Conservation (phyloP, 352 stramenopile species). For the Pythium diclinum region DNA sequence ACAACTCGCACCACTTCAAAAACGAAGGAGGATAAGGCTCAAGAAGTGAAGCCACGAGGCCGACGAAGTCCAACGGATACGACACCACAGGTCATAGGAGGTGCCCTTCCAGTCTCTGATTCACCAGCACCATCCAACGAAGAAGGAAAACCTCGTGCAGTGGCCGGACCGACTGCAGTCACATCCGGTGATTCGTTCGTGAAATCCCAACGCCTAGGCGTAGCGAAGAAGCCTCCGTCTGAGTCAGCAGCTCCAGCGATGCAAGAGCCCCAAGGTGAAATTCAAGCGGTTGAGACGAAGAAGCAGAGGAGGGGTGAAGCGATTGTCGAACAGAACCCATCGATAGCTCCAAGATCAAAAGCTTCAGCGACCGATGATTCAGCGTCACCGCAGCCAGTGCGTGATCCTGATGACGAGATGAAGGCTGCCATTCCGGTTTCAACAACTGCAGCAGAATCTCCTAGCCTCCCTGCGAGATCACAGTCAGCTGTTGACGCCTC, state of each 20-base stretch:
- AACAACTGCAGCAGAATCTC: too few species aligned
- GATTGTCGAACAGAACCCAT: too few species aligned
- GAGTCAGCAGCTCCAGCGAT: too few species aligned
- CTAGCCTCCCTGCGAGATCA: not conserved
- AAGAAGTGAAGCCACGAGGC: not conserved
- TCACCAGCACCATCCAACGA: too few species aligned
- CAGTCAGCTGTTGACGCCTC: not conserved
- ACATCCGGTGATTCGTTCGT: too few species aligned
- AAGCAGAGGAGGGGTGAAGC: too few species aligned
- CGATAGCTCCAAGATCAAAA: not conserved
- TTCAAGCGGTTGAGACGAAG: too few species aligned
- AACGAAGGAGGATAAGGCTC: not conserved
- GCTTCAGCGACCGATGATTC: not conserved
- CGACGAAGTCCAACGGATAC: not conserved
- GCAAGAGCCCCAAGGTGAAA: too few species aligned
- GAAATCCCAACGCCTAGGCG: too few species aligned
- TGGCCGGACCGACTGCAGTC: too few species aligned
- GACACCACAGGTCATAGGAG: not conserved
- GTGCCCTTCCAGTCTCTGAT: not conserved
- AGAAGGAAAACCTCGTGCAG: too few species aligned
- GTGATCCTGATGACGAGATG: not conserved
- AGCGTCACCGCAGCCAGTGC: not conserved
- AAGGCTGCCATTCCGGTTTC: not conserved
- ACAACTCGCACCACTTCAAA: not conserved
- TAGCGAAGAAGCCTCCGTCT: too few species aligned